Conservation (phyloP, 306 rosid genomes). For the Boehmeria nivea region DNA sequence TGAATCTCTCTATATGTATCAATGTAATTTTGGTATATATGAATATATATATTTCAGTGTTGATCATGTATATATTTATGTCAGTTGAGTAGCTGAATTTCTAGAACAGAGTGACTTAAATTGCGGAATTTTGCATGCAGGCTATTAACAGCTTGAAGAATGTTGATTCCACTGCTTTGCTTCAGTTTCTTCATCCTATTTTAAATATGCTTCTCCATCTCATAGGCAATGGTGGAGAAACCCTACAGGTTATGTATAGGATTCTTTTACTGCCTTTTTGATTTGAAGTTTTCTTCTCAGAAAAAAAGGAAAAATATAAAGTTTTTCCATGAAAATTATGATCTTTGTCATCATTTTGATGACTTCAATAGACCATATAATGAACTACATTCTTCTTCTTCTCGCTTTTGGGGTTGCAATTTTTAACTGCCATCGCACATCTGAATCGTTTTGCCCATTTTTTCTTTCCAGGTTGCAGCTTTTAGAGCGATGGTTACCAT, state of each 20-base stretch:
- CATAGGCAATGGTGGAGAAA: constrained; percentile 99
- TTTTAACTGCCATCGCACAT: constrained; percentile 13
- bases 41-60: no score
- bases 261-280: constrained; percentile 10
- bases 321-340: no score
- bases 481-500: constrained; percentile 99
- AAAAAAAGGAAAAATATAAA: no score
- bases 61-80: no score
- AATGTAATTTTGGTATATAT: no score
- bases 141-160: constrained; percentile 98
- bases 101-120: constrained; percentile 15
- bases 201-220: constrained; percentile 99
- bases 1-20: no score
- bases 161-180: constrained; percentile 97
- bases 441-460: constrained; percentile 23
- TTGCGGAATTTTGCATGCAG: constrained; percentile 44
- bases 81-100: not conserved
- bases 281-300: not conserved
- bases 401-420: constrained; percentile 1
- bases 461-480: constrained; percentile 79
- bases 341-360: not conserved
- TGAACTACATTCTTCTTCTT: not conserved
- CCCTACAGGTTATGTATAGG: constrained; percentile 72
- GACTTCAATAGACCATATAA: no score
- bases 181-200: constrained; percentile 97